Conservation (phyloP, 1,139 yeast species). For the Wickerhamomyces sp. region DNA sequence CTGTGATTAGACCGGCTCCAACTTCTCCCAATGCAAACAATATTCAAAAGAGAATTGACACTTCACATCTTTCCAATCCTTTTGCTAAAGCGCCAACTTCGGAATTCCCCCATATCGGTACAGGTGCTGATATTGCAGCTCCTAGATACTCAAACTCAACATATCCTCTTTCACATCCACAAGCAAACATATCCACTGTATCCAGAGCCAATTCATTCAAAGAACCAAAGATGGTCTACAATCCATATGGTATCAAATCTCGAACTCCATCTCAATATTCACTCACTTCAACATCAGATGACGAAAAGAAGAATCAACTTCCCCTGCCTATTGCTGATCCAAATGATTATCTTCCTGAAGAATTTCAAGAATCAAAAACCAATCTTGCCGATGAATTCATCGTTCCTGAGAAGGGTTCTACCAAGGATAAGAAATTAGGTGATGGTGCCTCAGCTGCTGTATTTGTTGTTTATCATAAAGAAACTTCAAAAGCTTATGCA, state of each 20-base stretch:
- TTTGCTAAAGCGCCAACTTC: slow-evolving; percentile 9
- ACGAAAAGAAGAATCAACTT: slow-evolving; percentile 40
- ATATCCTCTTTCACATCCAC: slow-evolving; percentile 3
- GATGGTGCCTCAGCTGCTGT: slow-evolving; percentile 74
- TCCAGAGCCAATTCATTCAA: slow-evolving; percentile 15
- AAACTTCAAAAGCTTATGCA: slow-evolving; percentile 44
- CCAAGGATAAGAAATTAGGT: slow-evolving; percentile 48
- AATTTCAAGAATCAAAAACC: slow-evolving; percentile 45
- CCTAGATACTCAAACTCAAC: slow-evolving; percentile 13
- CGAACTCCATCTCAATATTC: slow-evolving; percentile 20
- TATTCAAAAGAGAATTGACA: background rate
- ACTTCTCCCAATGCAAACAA: background rate
- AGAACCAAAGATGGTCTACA: slow-evolving; percentile 23
- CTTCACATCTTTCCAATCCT: slow-evolving; percentile 10
- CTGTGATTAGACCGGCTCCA: background rate
- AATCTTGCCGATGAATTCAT: slow-evolving; percentile 56
- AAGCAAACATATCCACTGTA: slow-evolving; percentile 6
- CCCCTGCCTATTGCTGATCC: slow-evolving; percentile 68
- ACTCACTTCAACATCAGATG: slow-evolving; percentile 25
- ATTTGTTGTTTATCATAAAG: slow-evolving; percentile 38
- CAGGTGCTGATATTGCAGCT: slow-evolving; percentile 24
- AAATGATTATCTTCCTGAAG: slow-evolving; percentile 55
- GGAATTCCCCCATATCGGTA: slow-evolving; percentile 14
- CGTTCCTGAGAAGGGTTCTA: slow-evolving; percentile 38
- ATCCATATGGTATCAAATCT: slow-evolving; percentile 26